These are phyloP conservation scores for Euryodendron excelsum DNA, from an alignment of 148 eudicot genomes.

Conservation along the genomic window DNA sequence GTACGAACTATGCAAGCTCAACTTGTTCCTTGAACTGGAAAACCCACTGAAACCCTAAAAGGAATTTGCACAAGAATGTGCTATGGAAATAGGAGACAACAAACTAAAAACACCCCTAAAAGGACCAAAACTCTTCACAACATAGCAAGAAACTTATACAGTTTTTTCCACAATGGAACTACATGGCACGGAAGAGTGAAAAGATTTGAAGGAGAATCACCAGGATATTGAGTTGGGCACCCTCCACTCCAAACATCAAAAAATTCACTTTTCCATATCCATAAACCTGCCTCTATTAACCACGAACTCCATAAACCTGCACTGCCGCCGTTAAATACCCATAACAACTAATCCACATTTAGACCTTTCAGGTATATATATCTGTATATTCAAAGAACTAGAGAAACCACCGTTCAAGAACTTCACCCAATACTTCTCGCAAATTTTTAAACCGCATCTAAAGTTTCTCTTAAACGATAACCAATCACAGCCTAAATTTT, in stretches of 20 bases:
- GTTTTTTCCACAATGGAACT: not conserved
- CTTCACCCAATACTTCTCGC: too few relatives aligned
- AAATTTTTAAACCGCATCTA: too few relatives aligned
- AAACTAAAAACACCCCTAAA: not conserved
- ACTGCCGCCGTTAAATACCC: too few relatives aligned
- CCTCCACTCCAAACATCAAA: not conserved
- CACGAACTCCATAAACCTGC: constrained; percentile 3
- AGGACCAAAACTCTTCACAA: not conserved
- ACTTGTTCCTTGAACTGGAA: not conserved
- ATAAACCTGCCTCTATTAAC: not conserved
- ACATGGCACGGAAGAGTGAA: not conserved
- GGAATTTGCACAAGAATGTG: not conserved
- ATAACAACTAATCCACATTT: too few relatives aligned
- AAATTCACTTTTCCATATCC: not conserved
- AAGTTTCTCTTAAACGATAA: too few relatives aligned
- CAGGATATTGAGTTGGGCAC: not conserved
- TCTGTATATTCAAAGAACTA: too few relatives aligned
- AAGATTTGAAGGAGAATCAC: not conserved
- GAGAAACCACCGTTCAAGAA: too few relatives aligned
- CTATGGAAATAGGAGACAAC: not conserved
- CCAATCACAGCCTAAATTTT: too few relatives aligned
- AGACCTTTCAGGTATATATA: too few relatives aligned
- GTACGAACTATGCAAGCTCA: not conserved
- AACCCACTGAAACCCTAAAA: not conserved
- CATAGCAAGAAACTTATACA: too few relatives aligned